These are phyloP conservation scores for Suillus subaureus DNA, from an alignment of 768 basidiomycete species.

Conservation along the genomic window DNA sequence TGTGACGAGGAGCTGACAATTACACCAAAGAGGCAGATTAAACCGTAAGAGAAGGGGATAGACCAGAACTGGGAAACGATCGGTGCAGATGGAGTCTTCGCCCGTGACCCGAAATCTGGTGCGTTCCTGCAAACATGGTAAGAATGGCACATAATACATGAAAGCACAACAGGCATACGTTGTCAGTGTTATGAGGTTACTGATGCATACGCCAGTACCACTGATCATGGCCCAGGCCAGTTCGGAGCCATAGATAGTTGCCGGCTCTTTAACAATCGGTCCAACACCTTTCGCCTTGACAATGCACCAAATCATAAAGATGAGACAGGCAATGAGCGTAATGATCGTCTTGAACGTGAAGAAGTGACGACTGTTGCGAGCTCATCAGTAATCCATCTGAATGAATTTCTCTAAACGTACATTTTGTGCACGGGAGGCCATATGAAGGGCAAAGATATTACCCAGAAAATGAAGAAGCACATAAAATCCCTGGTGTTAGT, in stretches of 20 bases:
- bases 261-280: conserved; percentile 63
- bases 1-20: conserved; percentile 73
- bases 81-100: conserved; percentile 51
- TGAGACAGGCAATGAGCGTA: conserved; percentile 60
- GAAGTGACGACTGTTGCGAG: conserved; percentile 53
- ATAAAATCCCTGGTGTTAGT: conserved; percentile 69
- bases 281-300: conserved; percentile 74
- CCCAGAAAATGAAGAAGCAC: conserved; percentile 82
- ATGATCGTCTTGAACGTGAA: conserved; percentile 76
- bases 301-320: conserved; percentile 75
- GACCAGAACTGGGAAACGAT: conserved; percentile 62
- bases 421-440: conserved; percentile 80
- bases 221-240: conserved; percentile 71
- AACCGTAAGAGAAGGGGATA: conserved; percentile 66
- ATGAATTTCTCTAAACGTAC: conserved; percentile 37
- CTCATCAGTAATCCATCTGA: conserved; percentile 5
- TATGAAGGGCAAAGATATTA: conserved; percentile 71
- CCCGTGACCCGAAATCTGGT: conserved; percentile 65
- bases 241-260: conserved; percentile 57
- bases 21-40: conserved; percentile 75
- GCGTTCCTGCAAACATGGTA: conserved; percentile 47
- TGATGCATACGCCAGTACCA: conserved; percentile 70
- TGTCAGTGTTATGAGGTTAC: conserved; percentile 72
- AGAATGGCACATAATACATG: neutral
- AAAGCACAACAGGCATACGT: conserved; percentile 41